Evolutionary conservation across 805 yeast species (phyloP), one percentile per base, ranked within the genome.

Genomic region (Groenewaldozyma tartarivorans): DNA sequence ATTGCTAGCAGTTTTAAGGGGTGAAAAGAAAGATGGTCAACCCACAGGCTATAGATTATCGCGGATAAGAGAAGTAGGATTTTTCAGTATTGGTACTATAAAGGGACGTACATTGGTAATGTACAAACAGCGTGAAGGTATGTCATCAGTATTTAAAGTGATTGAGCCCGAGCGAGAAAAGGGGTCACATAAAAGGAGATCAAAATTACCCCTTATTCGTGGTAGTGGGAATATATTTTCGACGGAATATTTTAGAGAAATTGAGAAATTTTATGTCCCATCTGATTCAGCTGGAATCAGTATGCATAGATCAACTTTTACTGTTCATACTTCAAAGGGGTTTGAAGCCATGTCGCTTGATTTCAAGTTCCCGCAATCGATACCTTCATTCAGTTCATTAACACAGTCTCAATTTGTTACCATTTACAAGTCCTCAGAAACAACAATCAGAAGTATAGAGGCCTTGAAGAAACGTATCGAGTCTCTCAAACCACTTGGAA

Each of bases 21-120:
- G 40, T 21, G 38, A 44, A 4, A 49, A 50, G 9, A 48, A 44
- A 24, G 27, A 35, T 16, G 33, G 35, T 6, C 31, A 31, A 18
- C 19, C 39, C 2, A 27, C 33, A 19, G 78, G 83, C 13, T 79
- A 75, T 52, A 69, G 56, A 16, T 43, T 63, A 9, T 58, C 59
- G n/a, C 50, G 50, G 26, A 48, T 49, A 29, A 37, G 62, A 57
- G 60, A 75, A 55, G 76, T 77, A 0, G 60, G 72, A 1, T 77
- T 72, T 47, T 87, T 83, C 60, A 72, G 71, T 36, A 63, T 81
- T 45, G 95, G 92, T 0, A 72, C 68, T 22, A 85, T 87, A 54
- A 69, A 77, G 43, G 77, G 75, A 57, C 67, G 75, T 47, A 74
- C 67, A 33, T 67, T 74, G 69, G 58, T 79, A 42, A 74, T 70